These are phyloP conservation scores for Aspergillus niger DNA, from an alignment of 2,329 filamentous ascomycete species.

Conservation along the genomic window DNA sequence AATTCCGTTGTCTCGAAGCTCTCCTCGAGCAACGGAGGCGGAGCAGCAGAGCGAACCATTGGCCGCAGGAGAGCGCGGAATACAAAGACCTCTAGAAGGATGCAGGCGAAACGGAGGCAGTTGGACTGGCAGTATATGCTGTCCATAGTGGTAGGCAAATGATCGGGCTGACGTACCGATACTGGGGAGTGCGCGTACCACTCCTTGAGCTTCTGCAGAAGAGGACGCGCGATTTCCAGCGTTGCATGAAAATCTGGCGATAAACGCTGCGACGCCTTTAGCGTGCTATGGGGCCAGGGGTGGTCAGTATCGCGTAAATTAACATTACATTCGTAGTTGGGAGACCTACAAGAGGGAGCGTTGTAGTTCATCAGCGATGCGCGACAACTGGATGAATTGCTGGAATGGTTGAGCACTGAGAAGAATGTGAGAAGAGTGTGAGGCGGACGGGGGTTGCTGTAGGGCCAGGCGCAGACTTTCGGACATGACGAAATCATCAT, in stretches of 20 bases:
- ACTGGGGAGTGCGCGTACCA: conserved; percentile 27
- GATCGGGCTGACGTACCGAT: too few relatives aligned
- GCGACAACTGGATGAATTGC: conserved; percentile 20
- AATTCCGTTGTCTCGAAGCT: neutral
- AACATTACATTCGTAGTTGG: neutral
- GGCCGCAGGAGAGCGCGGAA: conserved; percentile 39
- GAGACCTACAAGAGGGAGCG: conserved; percentile 34
- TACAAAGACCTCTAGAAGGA: conserved; percentile 38
- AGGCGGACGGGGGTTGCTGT: neutral
- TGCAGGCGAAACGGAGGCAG: conserved; percentile 37
- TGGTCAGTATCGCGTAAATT: conserved; percentile 1
- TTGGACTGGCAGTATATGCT: neutral
- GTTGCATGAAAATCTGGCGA: conserved; percentile 34
- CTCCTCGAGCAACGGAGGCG: conserved; percentile 29
- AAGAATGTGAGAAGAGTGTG: neutral
- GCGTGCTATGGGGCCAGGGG: conserved; percentile 22
- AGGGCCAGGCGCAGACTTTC: neutral
- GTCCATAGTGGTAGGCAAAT: neutral
- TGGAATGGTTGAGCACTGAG: neutral
- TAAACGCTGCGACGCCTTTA: conserved; percentile 33
- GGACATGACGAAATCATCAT: conserved; percentile 27
- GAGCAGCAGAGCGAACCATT: conserved; percentile 31
- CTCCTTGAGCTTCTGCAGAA: conserved; percentile 32
- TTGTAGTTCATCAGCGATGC: conserved; percentile 36
- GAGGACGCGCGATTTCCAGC: conserved; percentile 28